Percentiles rank a stretch among this genome's conserved stretches.
phyloP scores from a whole-genome alignment of 306 rosid species.

The Heteromeles arbutifolia region DNA sequence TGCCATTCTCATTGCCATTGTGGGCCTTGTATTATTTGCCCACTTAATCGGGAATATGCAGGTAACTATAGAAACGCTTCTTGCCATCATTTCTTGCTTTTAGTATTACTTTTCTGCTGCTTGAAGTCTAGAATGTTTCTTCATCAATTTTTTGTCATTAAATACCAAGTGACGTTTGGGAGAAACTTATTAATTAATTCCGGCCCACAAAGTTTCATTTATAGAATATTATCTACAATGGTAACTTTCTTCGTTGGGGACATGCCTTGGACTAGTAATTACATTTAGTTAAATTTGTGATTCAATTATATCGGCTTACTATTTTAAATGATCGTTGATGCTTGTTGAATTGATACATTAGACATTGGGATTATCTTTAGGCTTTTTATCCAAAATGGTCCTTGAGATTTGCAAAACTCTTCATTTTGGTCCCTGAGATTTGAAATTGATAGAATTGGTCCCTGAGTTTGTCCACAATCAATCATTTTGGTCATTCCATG shows the following conservation, averaged over 20 bases:
- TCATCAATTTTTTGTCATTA: not conserved
- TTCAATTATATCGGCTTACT: not conserved
- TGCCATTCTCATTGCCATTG: conserved; percentile 86
- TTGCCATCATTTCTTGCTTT: conserved; percentile 8
- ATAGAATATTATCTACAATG: not conserved
- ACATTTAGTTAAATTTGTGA: not conserved
- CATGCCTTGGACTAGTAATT: not conserved
- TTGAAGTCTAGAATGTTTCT: conserved; percentile 1
- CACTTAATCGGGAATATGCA: conserved; percentile 99
- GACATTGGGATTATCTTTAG: not conserved
- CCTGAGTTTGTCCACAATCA: too few species aligned
- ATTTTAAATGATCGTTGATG: not conserved
- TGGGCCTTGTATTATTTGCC: conserved; percentile 92
- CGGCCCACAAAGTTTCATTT: not conserved
- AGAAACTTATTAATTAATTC: not conserved
- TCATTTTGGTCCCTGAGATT: too few species aligned
- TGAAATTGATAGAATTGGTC: too few species aligned
- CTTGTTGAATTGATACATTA: not conserved
- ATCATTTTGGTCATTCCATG: too few species aligned
- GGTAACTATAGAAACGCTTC: conserved; percentile 36
- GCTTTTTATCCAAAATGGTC: too few species aligned
- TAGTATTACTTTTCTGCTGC: conserved; percentile 1
- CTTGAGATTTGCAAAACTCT: too few species aligned
- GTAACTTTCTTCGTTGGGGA: not conserved
- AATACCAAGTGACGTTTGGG: not conserved